Evolutionary conservation across 2,329 filamentous ascomycete genomes (phyloP).

Genomic region (Aspergillus sp.): DNA sequence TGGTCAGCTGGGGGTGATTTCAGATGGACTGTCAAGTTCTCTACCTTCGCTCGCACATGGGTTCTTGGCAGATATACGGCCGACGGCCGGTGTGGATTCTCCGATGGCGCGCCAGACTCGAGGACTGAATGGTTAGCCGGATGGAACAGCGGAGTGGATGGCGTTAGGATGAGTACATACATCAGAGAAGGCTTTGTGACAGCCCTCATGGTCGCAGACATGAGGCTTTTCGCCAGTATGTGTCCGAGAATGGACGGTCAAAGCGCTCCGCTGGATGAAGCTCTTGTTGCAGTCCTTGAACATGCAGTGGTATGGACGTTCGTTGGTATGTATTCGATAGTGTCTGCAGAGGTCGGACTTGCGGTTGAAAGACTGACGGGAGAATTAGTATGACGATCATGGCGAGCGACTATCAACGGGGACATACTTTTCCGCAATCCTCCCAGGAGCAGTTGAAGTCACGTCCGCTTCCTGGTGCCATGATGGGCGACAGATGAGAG

Average conservation of each 20-base stretch:
- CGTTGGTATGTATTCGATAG: slow-evolving; percentile 48
- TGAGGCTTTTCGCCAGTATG: slow-evolving; percentile 46
- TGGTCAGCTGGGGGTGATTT: not conserved
- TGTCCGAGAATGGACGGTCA: slow-evolving; percentile 46
- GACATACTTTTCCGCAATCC: slow-evolving; percentile 41
- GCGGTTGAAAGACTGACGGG: slow-evolving; percentile 45
- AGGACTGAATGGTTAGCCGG: slow-evolving; percentile 25
- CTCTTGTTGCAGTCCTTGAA: slow-evolving; percentile 46
- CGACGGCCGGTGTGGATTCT: slow-evolving; percentile 41
- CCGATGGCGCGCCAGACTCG: slow-evolving; percentile 40
- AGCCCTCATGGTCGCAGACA: slow-evolving; percentile 42
- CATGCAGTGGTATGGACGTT: slow-evolving; percentile 47
- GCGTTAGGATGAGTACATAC: slow-evolving; percentile 24
- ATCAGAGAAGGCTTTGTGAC: slow-evolving; percentile 44
- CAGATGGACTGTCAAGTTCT: not conserved
- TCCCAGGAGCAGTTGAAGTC: slow-evolving; percentile 45
- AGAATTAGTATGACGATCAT: slow-evolving; percentile 4
- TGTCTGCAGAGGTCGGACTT: slow-evolving; percentile 48
- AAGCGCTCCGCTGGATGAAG: slow-evolving; percentile 47
- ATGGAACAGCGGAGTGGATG: no score
- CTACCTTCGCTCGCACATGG: slow-evolving; percentile 39
- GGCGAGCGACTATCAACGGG: not conserved
- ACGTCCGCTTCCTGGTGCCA: slow-evolving; percentile 41
- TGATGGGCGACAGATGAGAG: slow-evolving; percentile 16
- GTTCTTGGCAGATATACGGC: slow-evolving; percentile 40